These are phyloP conservation scores for Prorocentrum cordatum DNA, from an alignment of 169 alveolate genomes.

Conservation along the genomic window DNA sequence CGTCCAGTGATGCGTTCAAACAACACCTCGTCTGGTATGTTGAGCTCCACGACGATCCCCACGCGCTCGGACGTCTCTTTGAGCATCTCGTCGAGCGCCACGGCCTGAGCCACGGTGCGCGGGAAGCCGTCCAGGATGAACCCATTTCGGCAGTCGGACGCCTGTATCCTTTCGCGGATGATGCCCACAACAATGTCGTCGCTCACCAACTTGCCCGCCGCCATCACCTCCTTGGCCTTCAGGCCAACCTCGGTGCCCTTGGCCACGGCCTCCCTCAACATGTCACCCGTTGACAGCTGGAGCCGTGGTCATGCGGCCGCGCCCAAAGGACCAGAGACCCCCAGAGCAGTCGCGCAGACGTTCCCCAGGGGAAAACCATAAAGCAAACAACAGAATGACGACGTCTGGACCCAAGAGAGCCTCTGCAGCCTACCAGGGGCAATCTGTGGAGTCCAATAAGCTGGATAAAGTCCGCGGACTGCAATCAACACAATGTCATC, in stretches of 20 bases:
- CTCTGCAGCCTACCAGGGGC: too few relatives aligned
- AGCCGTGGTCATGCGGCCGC: too few relatives aligned
- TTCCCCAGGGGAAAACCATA: too few relatives aligned
- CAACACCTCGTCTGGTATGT: slow-evolving; percentile 79
- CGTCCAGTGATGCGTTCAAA: slow-evolving; percentile 86
- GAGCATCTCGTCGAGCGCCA: background rate
- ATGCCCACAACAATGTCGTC: slow-evolving; percentile 85
- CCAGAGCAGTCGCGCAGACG: too few relatives aligned
- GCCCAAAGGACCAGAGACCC: too few relatives aligned
- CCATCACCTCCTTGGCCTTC: slow-evolving; percentile 84
- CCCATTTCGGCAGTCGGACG: slow-evolving; percentile 77
- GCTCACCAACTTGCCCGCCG: slow-evolving; percentile 85
- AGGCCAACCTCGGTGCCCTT: slow-evolving; percentile 84
- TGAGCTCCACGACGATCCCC: slow-evolving; percentile 77
- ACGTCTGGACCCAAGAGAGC: too few relatives aligned
- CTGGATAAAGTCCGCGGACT: too few relatives aligned
- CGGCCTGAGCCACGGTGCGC: slow-evolving; percentile 85
- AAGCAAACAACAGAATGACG: too few relatives aligned
- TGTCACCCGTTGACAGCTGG: slow-evolving; percentile 86
- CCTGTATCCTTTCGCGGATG: slow-evolving; percentile 70
- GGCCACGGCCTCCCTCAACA: slow-evolving; percentile 85
- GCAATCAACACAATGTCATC: too few relatives aligned
- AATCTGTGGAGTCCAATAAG: too few relatives aligned
- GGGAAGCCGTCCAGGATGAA: slow-evolving; percentile 92
- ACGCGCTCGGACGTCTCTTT: slow-evolving; percentile 63